phyloP scores from a whole-genome alignment of 106 monocot species.

The Alisma plantagoaquatica region DNA sequence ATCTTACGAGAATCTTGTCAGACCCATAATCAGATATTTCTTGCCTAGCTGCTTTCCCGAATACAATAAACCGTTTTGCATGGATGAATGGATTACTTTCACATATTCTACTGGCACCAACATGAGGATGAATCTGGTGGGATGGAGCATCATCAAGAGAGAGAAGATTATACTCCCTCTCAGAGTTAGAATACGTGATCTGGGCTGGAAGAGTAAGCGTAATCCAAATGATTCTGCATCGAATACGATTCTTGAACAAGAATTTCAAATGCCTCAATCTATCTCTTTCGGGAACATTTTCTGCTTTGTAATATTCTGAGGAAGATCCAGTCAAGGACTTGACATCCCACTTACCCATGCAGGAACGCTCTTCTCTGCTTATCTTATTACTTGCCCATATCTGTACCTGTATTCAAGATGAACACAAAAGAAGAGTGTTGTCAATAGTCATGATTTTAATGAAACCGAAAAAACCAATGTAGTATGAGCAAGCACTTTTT shows the following conservation, averaged over 20 bases:
- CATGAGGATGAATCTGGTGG: slow-evolving; percentile 10
- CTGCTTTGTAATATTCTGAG: slow-evolving; percentile 55
- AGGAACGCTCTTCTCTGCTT: slow-evolving; percentile 73
- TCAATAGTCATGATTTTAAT: too few species aligned
- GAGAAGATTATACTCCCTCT: slow-evolving; percentile 56
- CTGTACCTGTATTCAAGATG: slow-evolving; percentile 46
- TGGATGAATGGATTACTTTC: slow-evolving; percentile 48
- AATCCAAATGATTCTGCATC: slow-evolving; percentile 92
- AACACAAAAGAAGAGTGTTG: slow-evolving; percentile 3
- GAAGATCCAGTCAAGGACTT: slow-evolving; percentile 36
- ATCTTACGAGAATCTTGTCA: slow-evolving; percentile 58
- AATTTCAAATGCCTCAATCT: slow-evolving; percentile 69
- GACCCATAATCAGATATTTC: slow-evolving; percentile 27
- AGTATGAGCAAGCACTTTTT: background rate
- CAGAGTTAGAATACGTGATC: slow-evolving; percentile 27
- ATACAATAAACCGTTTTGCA: slow-evolving; percentile 81
- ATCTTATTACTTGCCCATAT: slow-evolving; percentile 98
- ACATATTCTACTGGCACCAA: slow-evolving; percentile 10
- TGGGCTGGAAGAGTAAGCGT: slow-evolving; percentile 36
- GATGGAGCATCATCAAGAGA: slow-evolving; percentile 54
- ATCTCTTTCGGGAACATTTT: slow-evolving; percentile 26
- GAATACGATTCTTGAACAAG: slow-evolving; percentile 58
- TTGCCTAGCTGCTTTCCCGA: slow-evolving; percentile 47
- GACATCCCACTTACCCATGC: slow-evolving; percentile 88
- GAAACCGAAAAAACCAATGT: slow-evolving; percentile 1